phyloP scores from a whole-genome alignment of 2,329 filamentous ascomycete species.

The Botrytis galanthina region DNA sequence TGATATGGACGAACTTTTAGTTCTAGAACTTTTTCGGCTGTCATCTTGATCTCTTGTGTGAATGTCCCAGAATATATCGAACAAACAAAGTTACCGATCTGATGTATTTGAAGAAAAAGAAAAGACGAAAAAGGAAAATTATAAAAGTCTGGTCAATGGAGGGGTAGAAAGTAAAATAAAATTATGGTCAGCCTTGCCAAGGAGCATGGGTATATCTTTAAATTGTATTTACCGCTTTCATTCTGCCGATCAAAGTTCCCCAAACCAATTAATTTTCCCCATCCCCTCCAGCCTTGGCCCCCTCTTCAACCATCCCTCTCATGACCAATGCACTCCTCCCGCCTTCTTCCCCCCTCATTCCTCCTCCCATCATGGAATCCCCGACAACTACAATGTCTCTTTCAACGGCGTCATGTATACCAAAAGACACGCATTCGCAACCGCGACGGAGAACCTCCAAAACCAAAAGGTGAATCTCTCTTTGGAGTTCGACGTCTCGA shows the following conservation, averaged over 20 bases:
- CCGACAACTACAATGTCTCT: constrained; percentile 34
- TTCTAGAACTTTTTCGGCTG: constrained; percentile 34
- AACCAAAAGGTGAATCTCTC: constrained; percentile 11
- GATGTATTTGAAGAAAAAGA: not conserved
- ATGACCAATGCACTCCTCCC: constrained; percentile 45
- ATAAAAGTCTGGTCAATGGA: not conserved
- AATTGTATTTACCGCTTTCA: not conserved
- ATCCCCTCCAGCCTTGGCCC: constrained; percentile 18
- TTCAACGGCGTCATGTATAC: constrained; percentile 15
- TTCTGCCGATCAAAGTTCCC: constrained; percentile 5
- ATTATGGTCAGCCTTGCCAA: constrained; percentile 11
- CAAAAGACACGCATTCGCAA: constrained; percentile 28
- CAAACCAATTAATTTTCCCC: constrained; percentile 17
- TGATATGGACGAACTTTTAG: constrained; percentile 38
- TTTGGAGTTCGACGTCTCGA: constrained; percentile 8
- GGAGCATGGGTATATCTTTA: not conserved
- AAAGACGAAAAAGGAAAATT: not conserved
- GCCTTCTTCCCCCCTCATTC: constrained; percentile 44
- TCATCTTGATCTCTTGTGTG: not conserved
- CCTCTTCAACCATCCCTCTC: not conserved
- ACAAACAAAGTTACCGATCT: not conserved
- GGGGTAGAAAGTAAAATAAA: constrained; percentile 2
- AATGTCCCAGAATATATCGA: not conserved
- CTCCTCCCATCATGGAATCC: constrained; percentile 43
- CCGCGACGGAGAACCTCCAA: not conserved